Base-by-base conservation (phyloP, 2,329 filamentous ascomycete genomes). In the Verticillium isaacii region DNA sequence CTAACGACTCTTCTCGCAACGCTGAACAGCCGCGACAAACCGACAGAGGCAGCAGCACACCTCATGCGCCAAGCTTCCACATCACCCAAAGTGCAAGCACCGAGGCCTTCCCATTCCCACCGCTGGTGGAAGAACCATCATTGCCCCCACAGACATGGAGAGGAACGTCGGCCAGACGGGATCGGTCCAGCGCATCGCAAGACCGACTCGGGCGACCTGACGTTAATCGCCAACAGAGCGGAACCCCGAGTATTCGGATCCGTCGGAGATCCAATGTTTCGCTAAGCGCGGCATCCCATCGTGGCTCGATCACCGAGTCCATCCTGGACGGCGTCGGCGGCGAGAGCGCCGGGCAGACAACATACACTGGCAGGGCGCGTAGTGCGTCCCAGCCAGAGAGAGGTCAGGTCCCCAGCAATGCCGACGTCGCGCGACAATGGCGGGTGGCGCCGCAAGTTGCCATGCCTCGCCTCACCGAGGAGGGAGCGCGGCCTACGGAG, bases 381-480 rank as follows among this genome's bases (percentile, higher is more conserved):
- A 57, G 56, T 37, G n/a, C 56, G 8, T 57, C 56, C 32, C 56
- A 57, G 15, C 56, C 56, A n/a, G 56, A 57, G 32, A 36, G 56
- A 34, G 56, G 32, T 9, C 32, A 32, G 29, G 56, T 54, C 7
- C 69, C 72, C 59, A 14, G 9, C 34, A 36, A 36, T 36, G 14
- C 34, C 34, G 34, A 36, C 34, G 14, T 36, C 34, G 9, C 34
- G 14, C 9, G 34, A 36, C 34, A 9, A 36, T 73, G 72, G 25
- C 65, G 73, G 41, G 66, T 71, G 32, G 63, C 68, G 9, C 73
- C 71, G n/a, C 74, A 75, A 58, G 58, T 68, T 5, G 71, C 73
- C 39, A 65, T 78, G 68, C 76, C 76, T 14, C 73, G 76, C 45
- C 65, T 78, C 56, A 78, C 76, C 0, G 76, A 78, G 52, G 76